A percentile compares a stretch with the other conserved stretches of the same genome.
phyloP scores from a whole-genome alignment of 129 eudicot genomes.

The Smallanthus sonchifolius region DNA sequence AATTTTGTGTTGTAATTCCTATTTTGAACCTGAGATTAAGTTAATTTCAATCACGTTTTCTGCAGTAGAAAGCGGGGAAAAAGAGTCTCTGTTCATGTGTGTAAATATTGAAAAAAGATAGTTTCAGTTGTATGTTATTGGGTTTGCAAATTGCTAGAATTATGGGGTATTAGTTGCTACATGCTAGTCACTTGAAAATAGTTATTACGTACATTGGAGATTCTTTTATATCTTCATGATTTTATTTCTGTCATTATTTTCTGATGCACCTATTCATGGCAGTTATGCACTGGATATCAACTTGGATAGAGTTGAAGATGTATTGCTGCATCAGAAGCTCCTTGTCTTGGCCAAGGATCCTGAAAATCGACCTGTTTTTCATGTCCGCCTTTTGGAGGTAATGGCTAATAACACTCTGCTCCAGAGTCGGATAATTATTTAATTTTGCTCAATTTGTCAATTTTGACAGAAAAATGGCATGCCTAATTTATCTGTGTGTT shows the following conservation, averaged over 20 bases:
- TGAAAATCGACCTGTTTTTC: slow-evolving; percentile 66
- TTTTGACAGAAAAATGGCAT: neutral
- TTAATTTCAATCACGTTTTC: neutral
- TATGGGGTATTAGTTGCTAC: slow-evolving; percentile 1
- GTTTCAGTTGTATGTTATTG: neutral
- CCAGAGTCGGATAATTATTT: neutral
- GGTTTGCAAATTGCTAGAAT: neutral
- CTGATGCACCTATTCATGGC: slow-evolving; percentile 22
- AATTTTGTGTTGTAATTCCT: neutral
- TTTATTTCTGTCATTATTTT: slow-evolving; percentile 2
- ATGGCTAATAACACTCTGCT: neutral
- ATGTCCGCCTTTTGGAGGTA: slow-evolving; percentile 88
- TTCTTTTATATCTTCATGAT: neutral
- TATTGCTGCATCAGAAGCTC: slow-evolving; percentile 77
- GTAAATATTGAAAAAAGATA: slow-evolving; percentile 1
- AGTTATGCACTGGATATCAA: slow-evolving; percentile 87
- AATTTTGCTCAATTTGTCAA: neutral
- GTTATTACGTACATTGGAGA: neutral
- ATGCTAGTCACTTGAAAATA: neutral
- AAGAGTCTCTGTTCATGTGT: neutral
- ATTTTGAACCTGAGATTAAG: slow-evolving; percentile 4
- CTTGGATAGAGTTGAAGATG: slow-evolving; percentile 84
- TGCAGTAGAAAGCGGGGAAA: slow-evolving; percentile 10
- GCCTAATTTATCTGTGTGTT: neutral
- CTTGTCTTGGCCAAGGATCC: slow-evolving; percentile 73